phyloP scores from a whole-genome alignment of 2,329 filamentous ascomycete species.

The Claviceps purpurea region DNA sequence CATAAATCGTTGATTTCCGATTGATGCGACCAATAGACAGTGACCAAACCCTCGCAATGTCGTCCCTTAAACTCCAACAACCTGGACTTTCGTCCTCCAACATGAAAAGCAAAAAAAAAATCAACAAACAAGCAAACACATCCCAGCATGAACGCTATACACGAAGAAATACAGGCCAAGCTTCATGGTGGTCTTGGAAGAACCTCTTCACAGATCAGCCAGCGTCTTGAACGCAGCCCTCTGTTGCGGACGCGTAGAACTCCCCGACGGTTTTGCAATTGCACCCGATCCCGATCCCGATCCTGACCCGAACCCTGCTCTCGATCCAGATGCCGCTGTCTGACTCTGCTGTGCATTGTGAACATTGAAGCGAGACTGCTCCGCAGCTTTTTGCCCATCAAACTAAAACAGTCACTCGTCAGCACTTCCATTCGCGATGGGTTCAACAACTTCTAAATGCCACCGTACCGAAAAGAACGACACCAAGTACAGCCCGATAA shows the following conservation, averaged over 20 bases:
- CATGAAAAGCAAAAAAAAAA: not conserved
- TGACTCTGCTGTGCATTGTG: slow-evolving; percentile 19
- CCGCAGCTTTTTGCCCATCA: slow-evolving; percentile 48
- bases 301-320: slow-evolving; percentile 1
- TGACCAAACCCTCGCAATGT: not conserved
- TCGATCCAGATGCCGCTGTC: slow-evolving; percentile 1
- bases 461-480: slow-evolving; percentile 47
- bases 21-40: not conserved
- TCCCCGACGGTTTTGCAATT: slow-evolving; percentile 9
- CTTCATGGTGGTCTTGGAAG: too few species aligned
- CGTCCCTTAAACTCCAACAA: not conserved
- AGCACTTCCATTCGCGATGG: slow-evolving; percentile 8
- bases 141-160: not conserved
- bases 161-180: not conserved
- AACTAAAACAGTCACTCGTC: slow-evolving; percentile 26
- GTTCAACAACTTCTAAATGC: slow-evolving; percentile 4
- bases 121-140: not conserved
- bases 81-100: not conserved
- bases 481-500: slow-evolving; percentile 47
- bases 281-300: slow-evolving; percentile 1
- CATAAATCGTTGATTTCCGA: not conserved
- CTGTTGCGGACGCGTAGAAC: slow-evolving; percentile 14
- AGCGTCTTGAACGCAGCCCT: slow-evolving; percentile 36
- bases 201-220: slow-evolving; percentile 30
- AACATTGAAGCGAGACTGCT: slow-evolving; percentile 45